Evolutionary conservation across 2,329 filamentous ascomycete species (phyloP).

Genomic region (Sporothrix pseudoabietina): DNA sequence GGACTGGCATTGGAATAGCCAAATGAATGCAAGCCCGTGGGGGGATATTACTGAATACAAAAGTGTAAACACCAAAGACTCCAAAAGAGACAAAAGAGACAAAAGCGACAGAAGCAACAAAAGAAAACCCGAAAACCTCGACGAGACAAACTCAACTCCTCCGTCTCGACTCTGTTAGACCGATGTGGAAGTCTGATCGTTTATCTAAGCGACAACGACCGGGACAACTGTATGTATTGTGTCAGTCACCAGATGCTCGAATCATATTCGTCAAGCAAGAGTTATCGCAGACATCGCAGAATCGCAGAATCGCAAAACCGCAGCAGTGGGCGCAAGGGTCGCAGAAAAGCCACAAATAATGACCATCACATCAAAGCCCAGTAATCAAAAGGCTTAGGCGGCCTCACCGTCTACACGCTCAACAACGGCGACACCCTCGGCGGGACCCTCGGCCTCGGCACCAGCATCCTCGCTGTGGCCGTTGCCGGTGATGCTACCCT

Average conservation of each 20-base stretch:
- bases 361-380: background rate
- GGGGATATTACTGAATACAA: constrained; percentile 12
- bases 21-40: constrained; percentile 18
- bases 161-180: background rate
- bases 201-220: constrained; percentile 17
- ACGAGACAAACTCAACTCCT: background rate
- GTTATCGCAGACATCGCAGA: background rate
- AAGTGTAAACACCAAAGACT: constrained; percentile 17
- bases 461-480: constrained; percentile 8
- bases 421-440: background rate
- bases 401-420: constrained; percentile 22
- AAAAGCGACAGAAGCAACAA: background rate
- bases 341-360: background rate
- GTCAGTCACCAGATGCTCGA: constrained; percentile 7
- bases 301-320: background rate
- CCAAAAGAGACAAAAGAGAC: background rate
- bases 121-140: background rate
- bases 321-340: background rate
- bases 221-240: constrained; percentile 11
- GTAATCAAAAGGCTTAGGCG: background rate
- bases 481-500: constrained; percentile 13
- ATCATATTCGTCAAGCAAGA: background rate
- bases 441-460: constrained; percentile 7
- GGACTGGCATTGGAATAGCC: background rate
- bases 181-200: background rate